Conservation (phyloP, 306 rosid genomes). For the Purshia tridentata region DNA sequence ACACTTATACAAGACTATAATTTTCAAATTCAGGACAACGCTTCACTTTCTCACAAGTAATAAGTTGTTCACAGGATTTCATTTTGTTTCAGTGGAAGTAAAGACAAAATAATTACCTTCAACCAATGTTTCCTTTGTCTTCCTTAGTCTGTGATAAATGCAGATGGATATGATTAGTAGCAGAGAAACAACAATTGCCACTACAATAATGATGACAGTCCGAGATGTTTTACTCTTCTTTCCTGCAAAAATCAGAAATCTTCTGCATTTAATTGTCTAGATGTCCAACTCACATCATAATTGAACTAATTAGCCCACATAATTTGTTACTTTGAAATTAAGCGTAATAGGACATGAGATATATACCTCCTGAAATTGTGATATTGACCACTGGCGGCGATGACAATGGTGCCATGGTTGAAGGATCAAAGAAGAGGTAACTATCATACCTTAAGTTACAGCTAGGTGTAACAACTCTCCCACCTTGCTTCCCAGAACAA, state of each 20-base stretch:
- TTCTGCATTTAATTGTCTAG: no score
- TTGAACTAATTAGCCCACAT: no score
- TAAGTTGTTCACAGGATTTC: no score
- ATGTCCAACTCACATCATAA: no score
- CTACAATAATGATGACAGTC: not conserved
- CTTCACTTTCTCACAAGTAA: no score
- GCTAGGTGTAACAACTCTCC: conserved; percentile 4
- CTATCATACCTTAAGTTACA: conserved; percentile 18
- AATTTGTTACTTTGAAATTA: no score
- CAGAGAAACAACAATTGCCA: not conserved
- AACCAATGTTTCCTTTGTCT: not conserved
- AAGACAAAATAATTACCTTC: not conserved
- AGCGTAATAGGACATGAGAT: no score
- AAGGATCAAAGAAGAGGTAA: not conserved
- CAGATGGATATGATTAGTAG: not conserved
- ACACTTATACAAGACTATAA: no score
- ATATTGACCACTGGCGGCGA: no score
- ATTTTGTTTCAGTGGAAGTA: no score
- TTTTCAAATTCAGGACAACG: no score
- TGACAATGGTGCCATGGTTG: not conserved
- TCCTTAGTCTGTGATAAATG: conserved; percentile 2
- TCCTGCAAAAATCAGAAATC: not conserved
- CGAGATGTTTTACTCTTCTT: not conserved
- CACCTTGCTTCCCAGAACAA: conserved; percentile 14
- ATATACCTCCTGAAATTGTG: not conserved